Evolutionary conservation across 1,284 basidiomycete species (phyloP), one percentile per base, ranked within the genome.

Genomic region (Boletellus sp.): DNA sequence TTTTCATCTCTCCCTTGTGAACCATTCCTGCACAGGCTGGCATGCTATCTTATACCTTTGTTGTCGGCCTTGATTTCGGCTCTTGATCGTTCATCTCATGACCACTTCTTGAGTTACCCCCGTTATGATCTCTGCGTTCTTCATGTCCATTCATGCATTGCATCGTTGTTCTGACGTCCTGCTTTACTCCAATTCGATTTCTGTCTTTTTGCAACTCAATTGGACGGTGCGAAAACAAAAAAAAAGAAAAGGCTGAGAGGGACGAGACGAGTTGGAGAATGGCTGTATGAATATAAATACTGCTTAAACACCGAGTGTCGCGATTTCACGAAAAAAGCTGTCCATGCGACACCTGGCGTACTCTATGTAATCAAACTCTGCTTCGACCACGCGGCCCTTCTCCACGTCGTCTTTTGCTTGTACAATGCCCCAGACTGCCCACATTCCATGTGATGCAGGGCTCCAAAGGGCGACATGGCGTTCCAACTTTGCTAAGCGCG

Each of bases 381-480:
- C 76, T 51, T 80, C 73, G 27, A 63, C 73, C 27, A 63, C 61
- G 20, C 76, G 73, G 34, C 76, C 68, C n/a, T 68, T 76, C 57
- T 83, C 79, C 11, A 94, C 60, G 58, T 88, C 82, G 58, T 94
- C 91, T 54, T 82, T 81, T 2, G 90, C 91, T 66, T 94, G 91
- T 9, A 96, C 82, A 49, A 96, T 73, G 3, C 90, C 92, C 94
- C 94, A 97, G 26, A 96, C 71, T 8, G 85, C 80, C 92, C 94
- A 97, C 78, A 88, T 84, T 7, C 80, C 90, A 58, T 93, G 90
- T 21, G 86, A 87, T 5, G 89, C 85, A 13, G 93, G 87, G 56
- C 85, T 87, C 94, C 94, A 97, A 6, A 81, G 73, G 33, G 71
- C 74, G 33, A 94, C 88, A 64, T 94, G 87, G 29, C 75, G 69